phyloP scores from a whole-genome alignment of 1,139 yeast species.

The Groenewaldozyma auringiensis region DNA sequence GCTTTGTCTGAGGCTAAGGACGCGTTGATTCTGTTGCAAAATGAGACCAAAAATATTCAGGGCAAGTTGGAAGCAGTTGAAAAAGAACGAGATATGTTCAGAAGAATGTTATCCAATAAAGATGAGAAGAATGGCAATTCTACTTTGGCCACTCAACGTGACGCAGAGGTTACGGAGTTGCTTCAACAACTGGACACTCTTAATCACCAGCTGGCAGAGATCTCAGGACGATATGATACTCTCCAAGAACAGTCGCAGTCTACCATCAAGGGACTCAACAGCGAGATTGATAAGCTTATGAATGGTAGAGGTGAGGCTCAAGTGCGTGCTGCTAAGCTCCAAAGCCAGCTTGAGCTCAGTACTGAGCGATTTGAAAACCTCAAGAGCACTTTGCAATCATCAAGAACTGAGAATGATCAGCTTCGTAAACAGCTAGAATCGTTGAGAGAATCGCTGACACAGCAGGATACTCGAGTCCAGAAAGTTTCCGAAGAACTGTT shows the following conservation, averaged over 20 bases:
- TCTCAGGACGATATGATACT: conserved; percentile 32
- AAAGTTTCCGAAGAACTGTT: conserved; percentile 49
- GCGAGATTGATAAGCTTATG: conserved; percentile 33
- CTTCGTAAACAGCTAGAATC: conserved; percentile 38
- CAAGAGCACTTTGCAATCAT: conserved; percentile 32
- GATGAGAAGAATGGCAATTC: conserved; percentile 7
- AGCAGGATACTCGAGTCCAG: conserved; percentile 50
- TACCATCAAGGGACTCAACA: conserved; percentile 36
- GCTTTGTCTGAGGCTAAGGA: conserved; percentile 69
- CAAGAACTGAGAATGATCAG: conserved; percentile 41
- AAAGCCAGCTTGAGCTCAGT: conserved; percentile 39
- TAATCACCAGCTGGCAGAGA: conserved; percentile 28
- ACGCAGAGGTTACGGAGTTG: conserved; percentile 27
- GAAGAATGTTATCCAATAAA: conserved; percentile 35
- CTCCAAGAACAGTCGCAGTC: conserved; percentile 38
- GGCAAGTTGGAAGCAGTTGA: conserved; percentile 46
- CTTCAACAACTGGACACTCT: conserved; percentile 31
- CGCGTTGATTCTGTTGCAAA: conserved; percentile 61
- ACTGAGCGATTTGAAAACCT: conserved; percentile 38
- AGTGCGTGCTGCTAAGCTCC: conserved; percentile 39
- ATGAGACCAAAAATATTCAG: conserved; percentile 48
- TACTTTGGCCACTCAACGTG: conserved; percentile 9
- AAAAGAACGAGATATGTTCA: conserved; percentile 61
- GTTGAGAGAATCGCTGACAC: conserved; percentile 48
- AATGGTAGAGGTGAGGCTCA: conserved; percentile 47